Evolutionary conservation across 176 grass and related monocot species (phyloP).

Genomic region (Elymus sibiricus): DNA sequence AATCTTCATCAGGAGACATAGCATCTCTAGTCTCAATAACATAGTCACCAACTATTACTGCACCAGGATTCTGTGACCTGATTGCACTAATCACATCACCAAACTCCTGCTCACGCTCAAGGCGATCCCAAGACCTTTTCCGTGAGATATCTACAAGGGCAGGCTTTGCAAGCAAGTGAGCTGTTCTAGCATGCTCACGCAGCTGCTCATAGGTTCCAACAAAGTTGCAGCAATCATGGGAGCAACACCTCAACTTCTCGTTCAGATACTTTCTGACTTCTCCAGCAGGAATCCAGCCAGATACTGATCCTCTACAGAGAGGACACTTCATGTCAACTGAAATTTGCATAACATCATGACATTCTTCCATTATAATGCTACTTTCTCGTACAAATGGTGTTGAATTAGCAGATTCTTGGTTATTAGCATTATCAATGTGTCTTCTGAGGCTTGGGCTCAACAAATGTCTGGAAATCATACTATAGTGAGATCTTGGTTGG

Average conservation of each 20-base stretch:
- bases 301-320: conserved; percentile 81
- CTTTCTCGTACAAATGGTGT: conserved; percentile 28
- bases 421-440: conserved; percentile 37
- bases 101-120: conserved; percentile 83
- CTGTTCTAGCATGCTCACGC: conserved; percentile 71
- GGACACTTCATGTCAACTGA: conserved; percentile 69
- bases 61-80: conserved; percentile 80
- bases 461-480: conserved; percentile 49
- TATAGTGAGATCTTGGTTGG: conserved; percentile 45
- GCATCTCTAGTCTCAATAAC: conserved; percentile 73
- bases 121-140: conserved; percentile 73
- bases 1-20: conserved; percentile 32
- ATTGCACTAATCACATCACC: conserved; percentile 92
- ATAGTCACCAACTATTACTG: conserved; percentile 90
- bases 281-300: conserved; percentile 67
- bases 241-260: conserved; percentile 67
- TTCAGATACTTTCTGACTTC: conserved; percentile 83
- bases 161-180: conserved; percentile 57
- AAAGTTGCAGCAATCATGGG: conserved; percentile 71
- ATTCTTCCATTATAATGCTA: conserved; percentile 35
- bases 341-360: conserved; percentile 38
- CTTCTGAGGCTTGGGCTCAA: conserved; percentile 27
- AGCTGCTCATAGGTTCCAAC: conserved; percentile 78
- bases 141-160: conserved; percentile 61
- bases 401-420: conserved; percentile 48